A percentile compares a stretch with the other conserved stretches of the same genome.
phyloP scores from a whole-genome alignment of 495 filamentous ascomycete genomes.

The Daldinia decipiens region DNA sequence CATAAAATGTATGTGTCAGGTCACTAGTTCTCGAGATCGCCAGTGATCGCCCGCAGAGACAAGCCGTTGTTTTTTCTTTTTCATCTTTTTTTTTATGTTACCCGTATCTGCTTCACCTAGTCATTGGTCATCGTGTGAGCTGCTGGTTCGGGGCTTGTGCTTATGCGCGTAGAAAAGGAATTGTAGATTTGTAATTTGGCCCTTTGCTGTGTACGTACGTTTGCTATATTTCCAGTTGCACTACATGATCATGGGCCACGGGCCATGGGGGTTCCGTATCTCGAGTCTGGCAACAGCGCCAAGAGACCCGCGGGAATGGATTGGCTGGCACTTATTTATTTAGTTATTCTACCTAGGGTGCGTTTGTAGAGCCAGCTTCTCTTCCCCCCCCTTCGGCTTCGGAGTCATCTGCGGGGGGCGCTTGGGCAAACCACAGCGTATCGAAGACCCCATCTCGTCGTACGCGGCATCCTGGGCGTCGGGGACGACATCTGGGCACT shows the following conservation, averaged over 20 bases:
- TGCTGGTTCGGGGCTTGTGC: not conserved
- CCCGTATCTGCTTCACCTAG: constrained; percentile 1
- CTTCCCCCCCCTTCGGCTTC: not conserved
- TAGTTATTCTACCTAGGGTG: not conserved
- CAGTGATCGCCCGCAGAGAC: not conserved
- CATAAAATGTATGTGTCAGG: constrained; percentile 1
- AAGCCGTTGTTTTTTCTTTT: not conserved
- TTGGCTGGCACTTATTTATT: constrained; percentile 21
- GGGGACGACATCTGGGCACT: constrained; percentile 12
- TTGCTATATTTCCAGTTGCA: constrained; percentile 14
- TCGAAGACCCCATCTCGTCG: constrained; percentile 16
- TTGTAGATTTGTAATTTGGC: constrained; percentile 30
- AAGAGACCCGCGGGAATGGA: constrained; percentile 36
- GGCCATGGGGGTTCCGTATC: constrained; percentile 20
- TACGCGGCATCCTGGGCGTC: constrained; percentile 12
- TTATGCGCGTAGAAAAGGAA: not conserved
- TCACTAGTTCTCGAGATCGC: constrained; percentile 6
- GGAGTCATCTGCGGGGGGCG: constrained; percentile 28
- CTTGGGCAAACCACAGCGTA: constrained; percentile 27
- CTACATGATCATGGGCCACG: not conserved
- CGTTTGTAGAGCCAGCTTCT: constrained; percentile 13
- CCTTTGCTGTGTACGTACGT: constrained; percentile 6
- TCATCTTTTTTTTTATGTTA: not conserved
- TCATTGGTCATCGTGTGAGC: not conserved
- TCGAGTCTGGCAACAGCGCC: constrained; percentile 32